A percentile compares a stretch with the other conserved stretches of the same genome.
These are phyloP conservation scores for Zygosaccharomyces pseudobailii DNA, from an alignment of 1,139 yeast species.

Conservation along the genomic window DNA sequence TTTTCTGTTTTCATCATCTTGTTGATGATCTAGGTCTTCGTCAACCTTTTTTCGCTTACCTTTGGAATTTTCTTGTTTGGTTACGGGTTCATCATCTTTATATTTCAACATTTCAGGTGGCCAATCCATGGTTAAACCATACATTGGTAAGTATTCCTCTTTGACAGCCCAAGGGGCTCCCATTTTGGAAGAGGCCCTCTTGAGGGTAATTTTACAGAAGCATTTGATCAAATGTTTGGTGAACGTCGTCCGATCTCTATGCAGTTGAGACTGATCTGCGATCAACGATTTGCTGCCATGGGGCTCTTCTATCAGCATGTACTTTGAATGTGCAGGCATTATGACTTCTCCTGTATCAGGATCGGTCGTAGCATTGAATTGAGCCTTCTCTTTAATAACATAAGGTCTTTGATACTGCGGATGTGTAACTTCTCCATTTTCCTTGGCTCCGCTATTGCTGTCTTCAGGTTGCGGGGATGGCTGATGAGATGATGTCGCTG, in stretches of 20 bases:
- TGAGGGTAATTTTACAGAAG: constrained; percentile 77
- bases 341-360: constrained; percentile 39
- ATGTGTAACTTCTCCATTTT: constrained; percentile 9
- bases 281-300: constrained; percentile 56
- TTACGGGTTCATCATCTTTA: constrained; percentile 35
- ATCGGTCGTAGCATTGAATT: constrained; percentile 41
- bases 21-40: constrained; percentile 9
- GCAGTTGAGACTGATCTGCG: constrained; percentile 66
- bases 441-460: constrained; percentile 2
- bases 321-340: constrained; percentile 62
- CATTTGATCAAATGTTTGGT: constrained; percentile 89
- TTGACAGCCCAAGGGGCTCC: constrained; percentile 99
- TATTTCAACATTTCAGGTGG: constrained; percentile 30
- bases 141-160: constrained; percentile 47
- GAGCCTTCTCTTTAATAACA: constrained; percentile 55
- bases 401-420: constrained; percentile 42
- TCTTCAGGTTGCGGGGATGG: constrained; percentile 21
- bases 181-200: constrained; percentile 67
- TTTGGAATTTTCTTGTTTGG: constrained; percentile 35
- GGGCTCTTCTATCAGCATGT: constrained; percentile 52
- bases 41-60: constrained; percentile 17
- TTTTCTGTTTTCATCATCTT: constrained; percentile 7
- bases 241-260: constrained; percentile 80
- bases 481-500: constrained; percentile 16
- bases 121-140: constrained; percentile 38